Percentiles rank a stretch among this genome's conserved stretches.
Conservation (phyloP, 1,139 yeast genomes). For the Citeromyces hawaiiensis region DNA sequence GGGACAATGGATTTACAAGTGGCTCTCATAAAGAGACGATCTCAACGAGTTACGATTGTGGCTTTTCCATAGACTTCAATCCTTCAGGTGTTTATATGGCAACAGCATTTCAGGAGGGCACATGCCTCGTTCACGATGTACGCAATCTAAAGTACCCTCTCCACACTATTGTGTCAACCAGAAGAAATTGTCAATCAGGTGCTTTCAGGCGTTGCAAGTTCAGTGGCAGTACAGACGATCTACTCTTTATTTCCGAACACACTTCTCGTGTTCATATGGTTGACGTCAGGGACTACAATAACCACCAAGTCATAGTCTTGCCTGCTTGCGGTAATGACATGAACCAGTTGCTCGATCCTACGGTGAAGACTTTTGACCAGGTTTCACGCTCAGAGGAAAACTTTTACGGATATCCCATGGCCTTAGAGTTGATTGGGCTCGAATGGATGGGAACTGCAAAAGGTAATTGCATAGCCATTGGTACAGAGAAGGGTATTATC, state of each 20-base stretch:
- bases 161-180: slow-evolving; percentile 43
- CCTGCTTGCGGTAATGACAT: slow-evolving; percentile 16
- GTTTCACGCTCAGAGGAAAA: not conserved
- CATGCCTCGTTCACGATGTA: slow-evolving; percentile 62
- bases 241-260: slow-evolving; percentile 70
- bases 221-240: slow-evolving; percentile 59
- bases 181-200: slow-evolving; percentile 31
- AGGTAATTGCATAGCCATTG: slow-evolving; percentile 25
- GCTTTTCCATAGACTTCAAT: slow-evolving; percentile 74
- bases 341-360: slow-evolving; percentile 3
- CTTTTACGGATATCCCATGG: slow-evolving; percentile 1
- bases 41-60: slow-evolving; percentile 57
- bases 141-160: slow-evolving; percentile 43
- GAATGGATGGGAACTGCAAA: slow-evolving; percentile 26
- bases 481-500: slow-evolving; percentile 31
- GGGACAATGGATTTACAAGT: slow-evolving; percentile 22
- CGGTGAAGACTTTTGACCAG: slow-evolving; percentile 4
- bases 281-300: slow-evolving; percentile 57
- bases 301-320: slow-evolving; percentile 63
- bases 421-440: slow-evolving; percentile 28
- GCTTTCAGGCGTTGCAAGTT: slow-evolving; percentile 57
- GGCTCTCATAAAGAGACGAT: slow-evolving; percentile 20
- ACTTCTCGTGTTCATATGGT: slow-evolving; percentile 76
- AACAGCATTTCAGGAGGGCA: slow-evolving; percentile 77
- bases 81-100: slow-evolving; percentile 63